Evolutionary conservation across 148 eudicot species (phyloP).

Genomic region (Silene latifolia): DNA sequence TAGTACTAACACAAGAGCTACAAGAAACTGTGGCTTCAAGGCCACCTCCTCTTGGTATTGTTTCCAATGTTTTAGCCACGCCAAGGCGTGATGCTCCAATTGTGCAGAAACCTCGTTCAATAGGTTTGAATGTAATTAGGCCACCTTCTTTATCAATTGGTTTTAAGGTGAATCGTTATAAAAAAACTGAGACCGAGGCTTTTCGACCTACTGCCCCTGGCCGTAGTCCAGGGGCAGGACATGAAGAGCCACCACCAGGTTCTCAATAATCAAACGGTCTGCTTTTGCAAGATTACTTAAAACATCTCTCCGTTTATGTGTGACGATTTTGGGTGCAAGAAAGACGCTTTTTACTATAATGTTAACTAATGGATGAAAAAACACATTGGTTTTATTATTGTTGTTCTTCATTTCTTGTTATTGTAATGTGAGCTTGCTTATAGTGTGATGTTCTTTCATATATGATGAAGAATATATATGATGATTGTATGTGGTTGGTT

Average conservation of each 20-base stretch:
- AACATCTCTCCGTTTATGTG: neutral
- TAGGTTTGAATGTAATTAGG: constrained; percentile 1
- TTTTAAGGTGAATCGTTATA: constrained; percentile 30
- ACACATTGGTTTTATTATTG: neutral
- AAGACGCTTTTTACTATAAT: too few relatives aligned
- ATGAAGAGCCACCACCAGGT: constrained; percentile 42
- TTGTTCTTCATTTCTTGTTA: neutral
- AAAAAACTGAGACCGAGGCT: constrained; percentile 34
- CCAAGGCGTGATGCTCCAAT: neutral
- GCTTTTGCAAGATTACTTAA: neutral
- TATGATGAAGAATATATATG: neutral
- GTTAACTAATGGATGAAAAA: neutral
- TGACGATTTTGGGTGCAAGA: neutral
- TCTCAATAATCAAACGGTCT: neutral
- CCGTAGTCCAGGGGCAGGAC: constrained; percentile 50
- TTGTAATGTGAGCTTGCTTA: neutral
- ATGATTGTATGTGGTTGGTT: neutral
- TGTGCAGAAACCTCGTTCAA: constrained; percentile 16
- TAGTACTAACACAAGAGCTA: constrained; percentile 5
- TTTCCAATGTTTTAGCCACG: neutral
- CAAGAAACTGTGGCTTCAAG: constrained; percentile 17
- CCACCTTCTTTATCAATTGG: constrained; percentile 15
- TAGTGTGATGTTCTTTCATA: neutral
- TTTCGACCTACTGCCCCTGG: constrained; percentile 53
- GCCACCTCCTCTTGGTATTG: constrained; percentile 1